These are phyloP conservation scores for Cubamyces sp. DNA, from an alignment of 768 basidiomycete genomes.

Conservation along the genomic window DNA sequence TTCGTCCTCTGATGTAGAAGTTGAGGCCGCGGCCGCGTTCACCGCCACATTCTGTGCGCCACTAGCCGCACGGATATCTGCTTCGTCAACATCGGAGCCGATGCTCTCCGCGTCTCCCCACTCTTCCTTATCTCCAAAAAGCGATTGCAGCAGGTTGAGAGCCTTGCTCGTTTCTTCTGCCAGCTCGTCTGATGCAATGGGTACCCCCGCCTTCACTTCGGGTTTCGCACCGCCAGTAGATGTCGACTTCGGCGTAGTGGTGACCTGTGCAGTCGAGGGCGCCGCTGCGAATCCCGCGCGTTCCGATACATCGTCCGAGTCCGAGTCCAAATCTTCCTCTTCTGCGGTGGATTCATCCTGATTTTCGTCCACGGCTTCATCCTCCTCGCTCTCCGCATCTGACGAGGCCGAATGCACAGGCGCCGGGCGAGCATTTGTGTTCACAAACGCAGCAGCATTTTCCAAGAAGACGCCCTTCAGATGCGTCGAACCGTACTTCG, in stretches of 20 bases:
- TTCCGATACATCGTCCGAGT: background rate
- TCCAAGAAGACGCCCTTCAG: slow-evolving; percentile 71
- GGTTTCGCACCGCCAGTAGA: slow-evolving; percentile 13
- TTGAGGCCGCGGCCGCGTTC: slow-evolving; percentile 9
- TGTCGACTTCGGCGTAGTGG: slow-evolving; percentile 1
- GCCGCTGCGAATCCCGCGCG: slow-evolving; percentile 19
- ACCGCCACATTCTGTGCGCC: background rate
- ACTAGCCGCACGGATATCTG: slow-evolving; percentile 6
- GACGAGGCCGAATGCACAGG: background rate
- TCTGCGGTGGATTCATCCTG: background rate
- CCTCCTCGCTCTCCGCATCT: background rate
- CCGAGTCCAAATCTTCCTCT: background rate
- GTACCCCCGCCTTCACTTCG: background rate
- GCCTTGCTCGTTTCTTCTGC: slow-evolving; percentile 48
- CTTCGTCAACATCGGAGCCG: slow-evolving; percentile 53
- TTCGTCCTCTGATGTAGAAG: slow-evolving; percentile 11
- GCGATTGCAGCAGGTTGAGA: slow-evolving; percentile 51
- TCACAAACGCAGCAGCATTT: slow-evolving; percentile 15
- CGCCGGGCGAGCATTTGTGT: background rate
- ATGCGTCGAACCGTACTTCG: slow-evolving; percentile 69
- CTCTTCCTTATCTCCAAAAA: slow-evolving; percentile 56
- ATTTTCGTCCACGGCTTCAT: background rate
- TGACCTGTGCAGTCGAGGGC: background rate
- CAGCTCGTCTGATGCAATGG: slow-evolving; percentile 35
- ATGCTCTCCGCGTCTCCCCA: slow-evolving; percentile 67